Evolutionary conservation across 805 yeast genomes (phyloP), one percentile per base, ranked within the genome.

Genomic region (Pichia deserticola): DNA sequence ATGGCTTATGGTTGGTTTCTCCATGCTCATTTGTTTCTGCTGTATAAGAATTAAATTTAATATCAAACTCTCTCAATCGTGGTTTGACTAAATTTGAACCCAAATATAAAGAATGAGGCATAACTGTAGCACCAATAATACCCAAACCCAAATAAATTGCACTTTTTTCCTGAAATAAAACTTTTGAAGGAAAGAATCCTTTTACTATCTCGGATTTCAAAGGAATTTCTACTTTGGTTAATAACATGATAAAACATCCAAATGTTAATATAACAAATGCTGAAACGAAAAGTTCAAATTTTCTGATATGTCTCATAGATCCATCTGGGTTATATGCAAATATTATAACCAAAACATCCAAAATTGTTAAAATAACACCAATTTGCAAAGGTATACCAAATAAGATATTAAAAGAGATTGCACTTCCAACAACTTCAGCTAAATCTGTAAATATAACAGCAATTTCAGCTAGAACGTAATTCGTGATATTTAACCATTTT

Each of bases 391-490:
- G 96, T 10, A 89, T 78, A 1, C 76, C 73, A 58, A 89, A 82
- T 30, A 89, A 64, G 51, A 89, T 87, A 56, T 87, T 82, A 46
- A 89, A 71, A 0, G 96, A 81, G 44, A 89, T 86, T 10, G 96
- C 96, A 4, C 96, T 85, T 2, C 97, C 97, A 7, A 89, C 92
- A 10, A 89, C 96, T 65, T 89, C 97, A 0, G 97, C 97, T 58
- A 89, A 69, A 63, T 89, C 97, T 0, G 97, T 89, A 9, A 96
- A 95, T 36, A 89, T 83, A 53, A 89, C 89, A 3, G 96, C 96
- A 28, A 87, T 58, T 59, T 89, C 96, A 0, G 96, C 89, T 57
- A 86, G 74, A 2, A 78, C 62, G 62, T 89, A 89, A 5, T 89
- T 68, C 4, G 74, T 54, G 39, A 78, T 55, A 59, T 87, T 86